Evolutionary conservation across 345 rosid genomes (phyloP).

Genomic region (Reutealis trisperma): DNA sequence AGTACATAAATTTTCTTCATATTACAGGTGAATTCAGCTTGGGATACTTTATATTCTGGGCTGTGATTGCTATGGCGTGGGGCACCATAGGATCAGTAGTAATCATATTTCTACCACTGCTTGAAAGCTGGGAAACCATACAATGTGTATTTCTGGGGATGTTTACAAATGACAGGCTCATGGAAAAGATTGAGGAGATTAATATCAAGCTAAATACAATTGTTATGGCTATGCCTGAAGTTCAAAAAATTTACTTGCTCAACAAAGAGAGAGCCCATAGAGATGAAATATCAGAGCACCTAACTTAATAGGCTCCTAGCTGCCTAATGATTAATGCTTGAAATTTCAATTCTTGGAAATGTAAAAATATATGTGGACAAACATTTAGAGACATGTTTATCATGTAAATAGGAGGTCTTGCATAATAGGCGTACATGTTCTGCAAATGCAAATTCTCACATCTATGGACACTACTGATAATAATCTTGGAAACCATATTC

Average conservation of each 20-base stretch:
- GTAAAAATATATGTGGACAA: too few relatives aligned
- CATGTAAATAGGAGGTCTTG: too few relatives aligned
- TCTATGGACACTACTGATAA: too few relatives aligned
- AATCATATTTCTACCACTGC: slow-evolving; percentile 63
- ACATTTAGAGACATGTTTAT: too few relatives aligned
- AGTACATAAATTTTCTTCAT: neutral
- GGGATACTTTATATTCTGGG: slow-evolving; percentile 93
- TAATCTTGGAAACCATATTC: too few relatives aligned
- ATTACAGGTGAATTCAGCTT: slow-evolving; percentile 56
- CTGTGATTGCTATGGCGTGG: slow-evolving; percentile 80
- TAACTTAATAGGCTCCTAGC: slow-evolving; percentile 7
- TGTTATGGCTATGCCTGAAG: slow-evolving; percentile 66
- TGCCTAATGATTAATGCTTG: neutral
- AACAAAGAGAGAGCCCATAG: slow-evolving; percentile 53
- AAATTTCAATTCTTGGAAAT: too few relatives aligned
- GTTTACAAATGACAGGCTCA: slow-evolving; percentile 73
- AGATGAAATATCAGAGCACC: slow-evolving; percentile 33
- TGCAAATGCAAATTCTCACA: too few relatives aligned
- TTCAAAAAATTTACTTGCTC: slow-evolving; percentile 55
- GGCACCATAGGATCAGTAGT: slow-evolving; percentile 74
- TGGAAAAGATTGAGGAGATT: slow-evolving; percentile 65
- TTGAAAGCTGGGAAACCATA: slow-evolving; percentile 84
- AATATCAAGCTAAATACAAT: slow-evolving; percentile 52
- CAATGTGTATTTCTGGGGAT: slow-evolving; percentile 56
- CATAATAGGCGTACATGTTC: too few relatives aligned